Percentiles rank a stretch among this genome's conserved stretches.
Evolutionary conservation across 2,329 filamentous ascomycete species (phyloP).

Genomic region (Fusarium odoratissimum): DNA sequence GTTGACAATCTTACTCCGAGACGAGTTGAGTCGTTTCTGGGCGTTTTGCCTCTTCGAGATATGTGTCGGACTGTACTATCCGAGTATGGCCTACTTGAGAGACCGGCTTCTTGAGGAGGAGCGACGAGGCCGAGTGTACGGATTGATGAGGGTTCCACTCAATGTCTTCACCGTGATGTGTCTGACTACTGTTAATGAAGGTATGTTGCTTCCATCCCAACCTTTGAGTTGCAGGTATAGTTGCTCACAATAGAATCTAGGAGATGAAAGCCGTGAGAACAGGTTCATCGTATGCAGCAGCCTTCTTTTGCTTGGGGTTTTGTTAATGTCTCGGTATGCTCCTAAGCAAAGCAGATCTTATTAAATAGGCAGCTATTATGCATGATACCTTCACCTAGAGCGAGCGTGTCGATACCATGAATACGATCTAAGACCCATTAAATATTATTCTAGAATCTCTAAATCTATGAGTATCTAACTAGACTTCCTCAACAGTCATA

Average conservation of each 20-base stretch:
- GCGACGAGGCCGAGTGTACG: background rate
- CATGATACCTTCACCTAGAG: accelerated
- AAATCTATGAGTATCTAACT: background rate
- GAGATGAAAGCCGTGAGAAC: background rate
- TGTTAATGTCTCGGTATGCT: background rate
- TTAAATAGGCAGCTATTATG: accelerated
- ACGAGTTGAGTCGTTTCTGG: background rate
- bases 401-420: accelerated
- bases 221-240: accelerated
- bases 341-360: background rate
- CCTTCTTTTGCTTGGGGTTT: background rate
- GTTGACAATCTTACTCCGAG: background rate
- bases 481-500: background rate
- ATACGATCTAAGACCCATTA: accelerated
- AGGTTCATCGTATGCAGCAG: background rate
- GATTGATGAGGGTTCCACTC: background rate
- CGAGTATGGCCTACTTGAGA: background rate
- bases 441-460: background rate
- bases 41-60: background rate
- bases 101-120: background rate
- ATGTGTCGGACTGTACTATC: background rate
- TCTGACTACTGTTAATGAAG: background rate
- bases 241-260: accelerated
- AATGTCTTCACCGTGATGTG: background rate
- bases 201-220: background rate